Evolutionary conservation across 2,329 filamentous ascomycete genomes (phyloP), one percentile per base, ranked within the genome.

Genomic region (Talaromyces sp.): DNA sequence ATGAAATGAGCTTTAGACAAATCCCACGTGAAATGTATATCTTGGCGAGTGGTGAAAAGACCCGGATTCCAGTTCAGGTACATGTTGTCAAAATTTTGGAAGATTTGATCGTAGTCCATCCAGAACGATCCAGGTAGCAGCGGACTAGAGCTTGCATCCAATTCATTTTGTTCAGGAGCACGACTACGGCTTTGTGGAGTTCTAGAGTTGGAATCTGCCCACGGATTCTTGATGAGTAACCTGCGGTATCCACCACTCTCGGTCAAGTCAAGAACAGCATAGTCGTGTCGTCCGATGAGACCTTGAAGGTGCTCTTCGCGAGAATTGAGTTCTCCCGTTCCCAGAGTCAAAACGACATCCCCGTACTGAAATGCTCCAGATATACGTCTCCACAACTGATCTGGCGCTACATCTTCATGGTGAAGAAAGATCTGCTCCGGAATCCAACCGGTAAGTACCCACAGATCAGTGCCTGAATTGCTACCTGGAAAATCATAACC

Each of bases 401-500:
- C 85, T 0, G 89, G 85, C 50, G 93, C 88, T 2, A 93, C 83
- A 66, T 96, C 92, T 68, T 95, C 90, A 69, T 90, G 90, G 73
- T 97, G 93, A 1, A 98, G 82, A 71, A 97, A 97, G 1, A 98
- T 82, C 75, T 99, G 95, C 78, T 99, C 93, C 0, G 95, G 95
- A 59, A 99, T 93, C 95, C 95, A 99, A 35, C 95, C 94, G 0
- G 91, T 96, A 63, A 99, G 79, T 1, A 96, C 90, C 87, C 92
- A 96, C 3, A 99, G 80, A 77, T 99, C 95, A 2, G 94, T 98
- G 11, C 92, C 93, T 0, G 94, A 98, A 75, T 98, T 98, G 73
- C 95, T 98, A 8, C 95, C 95, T 0, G 95, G 94, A 69, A 99
- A 99, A 73, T 99, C 93, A 75, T 99, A 99, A 39, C 95, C 95